Evolutionary conservation across 1,284 basidiomycete genomes (phyloP).

Genomic region (Apiotrichum gracile): DNA sequence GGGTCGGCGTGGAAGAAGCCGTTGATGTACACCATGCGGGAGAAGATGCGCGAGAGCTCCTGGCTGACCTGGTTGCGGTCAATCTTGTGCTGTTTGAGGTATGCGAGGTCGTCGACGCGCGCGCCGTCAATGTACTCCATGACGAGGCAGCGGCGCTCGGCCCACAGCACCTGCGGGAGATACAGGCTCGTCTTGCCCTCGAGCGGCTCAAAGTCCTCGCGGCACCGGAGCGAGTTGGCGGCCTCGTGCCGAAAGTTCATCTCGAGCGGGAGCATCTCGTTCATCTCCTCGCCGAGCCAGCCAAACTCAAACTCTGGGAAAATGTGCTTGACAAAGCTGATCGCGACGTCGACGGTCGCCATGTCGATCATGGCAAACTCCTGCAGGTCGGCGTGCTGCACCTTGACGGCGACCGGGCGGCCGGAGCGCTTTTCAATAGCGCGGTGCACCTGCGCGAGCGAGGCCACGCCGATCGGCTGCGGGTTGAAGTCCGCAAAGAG

Average conservation of each 20-base stretch:
- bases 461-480: conserved; percentile 89
- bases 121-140: conserved; percentile 90
- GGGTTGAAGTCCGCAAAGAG: conserved; percentile 73
- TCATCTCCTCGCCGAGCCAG: conserved; percentile 91
- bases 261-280: conserved; percentile 85
- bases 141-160: conserved; percentile 77
- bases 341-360: conserved; percentile 48
- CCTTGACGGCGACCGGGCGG: conserved; percentile 82
- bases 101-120: conserved; percentile 81
- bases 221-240: conserved; percentile 67
- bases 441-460: conserved; percentile 88
- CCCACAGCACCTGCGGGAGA: conserved; percentile 79
- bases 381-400: conserved; percentile 91
- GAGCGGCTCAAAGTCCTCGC: conserved; percentile 62
- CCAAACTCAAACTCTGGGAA: conserved; percentile 69
- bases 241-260: conserved; percentile 79
- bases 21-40: conserved; percentile 93
- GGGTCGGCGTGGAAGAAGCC: conserved; percentile 54
- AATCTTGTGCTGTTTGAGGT: conserved; percentile 75
- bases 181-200: conserved; percentile 71
- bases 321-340: conserved; percentile 79
- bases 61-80: conserved; percentile 90
- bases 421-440: conserved; percentile 68
- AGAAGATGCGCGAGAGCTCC: conserved; percentile 75
- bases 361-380: conserved; percentile 87